Conservation (phyloP, 306 rosid species). For the Malus sylvestris region DNA sequence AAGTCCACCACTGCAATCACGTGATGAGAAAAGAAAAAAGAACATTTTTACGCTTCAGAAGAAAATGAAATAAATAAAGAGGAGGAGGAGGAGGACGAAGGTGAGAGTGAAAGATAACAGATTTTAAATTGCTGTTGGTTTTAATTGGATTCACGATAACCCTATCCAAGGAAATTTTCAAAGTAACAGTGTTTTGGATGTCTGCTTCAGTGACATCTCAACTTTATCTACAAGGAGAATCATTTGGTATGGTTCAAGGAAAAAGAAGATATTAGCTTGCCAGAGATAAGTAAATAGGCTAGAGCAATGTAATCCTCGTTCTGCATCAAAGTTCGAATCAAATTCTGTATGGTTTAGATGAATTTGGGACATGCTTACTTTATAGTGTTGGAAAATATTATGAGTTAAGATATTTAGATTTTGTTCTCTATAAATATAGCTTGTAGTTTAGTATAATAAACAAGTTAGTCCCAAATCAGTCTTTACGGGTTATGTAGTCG, state of each 20-base stretch:
- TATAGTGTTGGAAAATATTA: too few relatives aligned
- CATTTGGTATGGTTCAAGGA: neutral
- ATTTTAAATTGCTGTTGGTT: neutral
- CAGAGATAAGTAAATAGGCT: neutral
- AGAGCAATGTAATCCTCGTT: fast-evolving
- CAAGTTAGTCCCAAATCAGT: too few relatives aligned
- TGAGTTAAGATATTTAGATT: too few relatives aligned
- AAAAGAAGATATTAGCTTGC: too few relatives aligned
- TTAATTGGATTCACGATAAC: neutral
- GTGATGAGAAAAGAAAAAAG: neutral
- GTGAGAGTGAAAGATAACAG: neutral
- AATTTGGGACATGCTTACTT: too few relatives aligned
- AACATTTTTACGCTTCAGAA: neutral
- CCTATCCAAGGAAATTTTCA: neutral
- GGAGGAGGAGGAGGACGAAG: neutral
- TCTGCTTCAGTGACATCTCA: neutral
- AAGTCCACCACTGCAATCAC: neutral
- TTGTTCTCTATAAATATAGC: too few relatives aligned
- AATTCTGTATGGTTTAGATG: too few relatives aligned
- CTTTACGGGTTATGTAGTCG: too few relatives aligned
- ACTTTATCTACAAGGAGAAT: neutral
- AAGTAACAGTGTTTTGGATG: neutral
- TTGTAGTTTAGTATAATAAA: too few relatives aligned
- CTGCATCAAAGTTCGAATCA: fast-evolving
- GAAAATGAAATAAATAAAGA: neutral